Evolutionary conservation across 2,329 filamentous ascomycete genomes (phyloP).

Genomic region (Penicillium occitanis): DNA sequence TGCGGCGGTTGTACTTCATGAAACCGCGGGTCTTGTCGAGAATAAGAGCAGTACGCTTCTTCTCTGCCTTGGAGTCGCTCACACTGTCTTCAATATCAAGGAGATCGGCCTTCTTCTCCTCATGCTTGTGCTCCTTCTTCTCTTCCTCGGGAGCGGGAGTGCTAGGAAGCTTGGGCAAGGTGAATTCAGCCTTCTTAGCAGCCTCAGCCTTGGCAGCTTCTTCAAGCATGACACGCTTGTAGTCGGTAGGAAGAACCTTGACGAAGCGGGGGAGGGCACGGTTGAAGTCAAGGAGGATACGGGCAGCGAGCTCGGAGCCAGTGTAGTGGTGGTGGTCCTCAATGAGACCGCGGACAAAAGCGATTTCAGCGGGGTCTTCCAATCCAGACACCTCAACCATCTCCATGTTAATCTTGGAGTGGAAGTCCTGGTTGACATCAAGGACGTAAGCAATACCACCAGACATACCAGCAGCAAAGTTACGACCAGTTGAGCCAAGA

Average conservation of each 20-base stretch:
- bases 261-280: slow-evolving; percentile 85
- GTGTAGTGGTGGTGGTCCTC: slow-evolving; percentile 99
- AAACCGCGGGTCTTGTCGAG: slow-evolving; percentile 98
- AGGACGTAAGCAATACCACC: slow-evolving; percentile 95
- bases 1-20: slow-evolving; percentile 92
- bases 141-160: slow-evolving; percentile 47
- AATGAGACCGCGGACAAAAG: slow-evolving; percentile 84
- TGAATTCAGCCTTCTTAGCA: slow-evolving; percentile 79
- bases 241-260: slow-evolving; percentile 91
- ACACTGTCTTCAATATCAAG: slow-evolving; percentile 91
- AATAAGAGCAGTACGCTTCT: slow-evolving; percentile 83
- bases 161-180: slow-evolving; percentile 65
- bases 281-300: slow-evolving; percentile 92
- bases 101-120: slow-evolving; percentile 67
- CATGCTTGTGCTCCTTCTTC: slow-evolving; percentile 59
- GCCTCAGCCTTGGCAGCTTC: slow-evolving; percentile 82
- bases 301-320: slow-evolving; percentile 88
- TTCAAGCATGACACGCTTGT: slow-evolving; percentile 87
- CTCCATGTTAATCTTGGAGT: slow-evolving; percentile 91
- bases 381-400: slow-evolving; percentile 90
- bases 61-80: slow-evolving; percentile 78
- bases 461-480: slow-evolving; percentile 98
- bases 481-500: slow-evolving; percentile 85
- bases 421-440: slow-evolving; percentile 85
- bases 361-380: slow-evolving; percentile 83